Conservation (phyloP, 2,329 filamentous ascomycete genomes). For the Aureobasidium sp. region DNA sequence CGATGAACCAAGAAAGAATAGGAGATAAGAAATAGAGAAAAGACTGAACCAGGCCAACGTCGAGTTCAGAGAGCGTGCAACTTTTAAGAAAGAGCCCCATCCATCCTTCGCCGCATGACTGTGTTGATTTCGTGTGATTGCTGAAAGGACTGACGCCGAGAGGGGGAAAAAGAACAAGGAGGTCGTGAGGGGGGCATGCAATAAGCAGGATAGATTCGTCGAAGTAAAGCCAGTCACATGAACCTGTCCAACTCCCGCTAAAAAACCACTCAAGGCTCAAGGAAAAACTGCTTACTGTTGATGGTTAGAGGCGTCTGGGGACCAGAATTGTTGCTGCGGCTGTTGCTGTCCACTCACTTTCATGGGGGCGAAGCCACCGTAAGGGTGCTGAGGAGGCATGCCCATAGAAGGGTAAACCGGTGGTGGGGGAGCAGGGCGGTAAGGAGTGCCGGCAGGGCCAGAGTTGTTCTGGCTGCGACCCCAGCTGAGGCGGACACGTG, state of each 20-base stretch:
- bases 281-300: constrained; percentile 30
- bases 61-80: constrained; percentile 14
- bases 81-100: constrained; percentile 16
- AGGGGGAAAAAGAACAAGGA: constrained; percentile 17
- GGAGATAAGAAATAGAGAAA: constrained; percentile 10
- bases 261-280: constrained; percentile 35
- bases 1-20: constrained; percentile 1
- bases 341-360: constrained; percentile 43
- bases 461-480: constrained; percentile 99
- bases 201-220: constrained; percentile 20
- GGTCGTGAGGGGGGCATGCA: constrained; percentile 18
- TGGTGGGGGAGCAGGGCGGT: constrained; percentile 82
- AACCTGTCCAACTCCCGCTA: constrained; percentile 34
- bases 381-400: constrained; percentile 57
- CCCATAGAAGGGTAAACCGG: constrained; percentile 66
- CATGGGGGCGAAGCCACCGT: constrained; percentile 60
- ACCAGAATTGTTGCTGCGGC: background rate
- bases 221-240: constrained; percentile 21
- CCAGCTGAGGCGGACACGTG: constrained; percentile 94
- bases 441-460: constrained; percentile 88
- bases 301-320: background rate
- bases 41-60: constrained; percentile 7
- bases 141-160: constrained; percentile 17
- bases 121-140: constrained; percentile 13
- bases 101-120: constrained; percentile 16